Conservation (phyloP, 495 filamentous ascomycete species). For the Penicillium steckii region DNA sequence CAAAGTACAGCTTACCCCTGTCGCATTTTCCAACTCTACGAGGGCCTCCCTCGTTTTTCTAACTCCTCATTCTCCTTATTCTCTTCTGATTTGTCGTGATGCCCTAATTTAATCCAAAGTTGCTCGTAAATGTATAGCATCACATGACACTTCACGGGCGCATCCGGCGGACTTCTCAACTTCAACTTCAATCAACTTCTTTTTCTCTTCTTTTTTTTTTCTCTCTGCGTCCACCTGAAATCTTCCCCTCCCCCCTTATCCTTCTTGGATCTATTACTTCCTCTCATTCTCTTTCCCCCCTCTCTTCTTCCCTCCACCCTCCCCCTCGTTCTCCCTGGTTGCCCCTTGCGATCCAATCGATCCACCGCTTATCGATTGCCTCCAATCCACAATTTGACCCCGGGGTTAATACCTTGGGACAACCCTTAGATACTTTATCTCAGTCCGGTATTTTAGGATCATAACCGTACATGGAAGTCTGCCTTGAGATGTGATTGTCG, state of each 20-base stretch:
- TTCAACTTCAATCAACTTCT: not conserved
- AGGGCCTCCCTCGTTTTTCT: too few species aligned
- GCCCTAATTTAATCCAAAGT: too few species aligned
- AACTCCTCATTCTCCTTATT: too few species aligned
- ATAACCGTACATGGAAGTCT: constrained; percentile 16
- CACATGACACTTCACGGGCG: constrained; percentile 32
- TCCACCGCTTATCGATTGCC: constrained; percentile 3
- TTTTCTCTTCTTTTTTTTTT: constrained; percentile 3
- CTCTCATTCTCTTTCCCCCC: constrained; percentile 6
- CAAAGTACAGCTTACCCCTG: too few species aligned
- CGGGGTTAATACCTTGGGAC: too few species aligned
- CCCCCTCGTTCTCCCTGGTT: constrained; percentile 1
- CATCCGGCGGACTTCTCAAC: constrained; percentile 15
- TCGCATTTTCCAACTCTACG: too few species aligned
- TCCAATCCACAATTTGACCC: too few species aligned
- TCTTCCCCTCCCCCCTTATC: not conserved
- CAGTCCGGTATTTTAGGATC: not conserved
- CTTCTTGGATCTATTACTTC: not conserved
- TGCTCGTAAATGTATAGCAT: constrained; percentile 6
- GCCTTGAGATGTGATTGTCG: constrained; percentile 28
- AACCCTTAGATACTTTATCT: too few species aligned
- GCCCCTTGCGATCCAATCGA: not conserved
- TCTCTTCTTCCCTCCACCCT: constrained; percentile 8
- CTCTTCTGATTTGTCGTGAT: not conserved
- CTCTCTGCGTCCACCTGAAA: not conserved